These are phyloP conservation scores for Boletus sp. DNA, from an alignment of 768 basidiomycete genomes.

Conservation along the genomic window DNA sequence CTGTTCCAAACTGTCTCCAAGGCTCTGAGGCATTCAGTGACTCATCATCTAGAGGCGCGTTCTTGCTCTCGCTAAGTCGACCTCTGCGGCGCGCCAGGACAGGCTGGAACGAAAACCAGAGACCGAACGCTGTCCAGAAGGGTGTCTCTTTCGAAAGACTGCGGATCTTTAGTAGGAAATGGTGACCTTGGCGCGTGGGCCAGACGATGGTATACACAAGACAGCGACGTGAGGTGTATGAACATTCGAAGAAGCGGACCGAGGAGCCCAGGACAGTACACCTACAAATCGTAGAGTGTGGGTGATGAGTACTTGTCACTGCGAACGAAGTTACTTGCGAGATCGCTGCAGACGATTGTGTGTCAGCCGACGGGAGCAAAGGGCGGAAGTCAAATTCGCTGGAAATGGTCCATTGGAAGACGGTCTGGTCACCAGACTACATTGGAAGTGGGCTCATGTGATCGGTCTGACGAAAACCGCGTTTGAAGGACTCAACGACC, in stretches of 20 bases:
- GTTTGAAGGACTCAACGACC: slow-evolving; percentile 18
- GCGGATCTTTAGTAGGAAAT: slow-evolving; percentile 78
- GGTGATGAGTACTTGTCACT: no score
- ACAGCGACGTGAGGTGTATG: slow-evolving; percentile 63
- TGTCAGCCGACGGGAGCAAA: slow-evolving; percentile 36
- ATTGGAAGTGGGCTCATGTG: no score
- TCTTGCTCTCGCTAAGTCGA: background rate
- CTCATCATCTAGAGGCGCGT: background rate
- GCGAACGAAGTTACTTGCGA: slow-evolving; percentile 47
- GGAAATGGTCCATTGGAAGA: slow-evolving; percentile 37
- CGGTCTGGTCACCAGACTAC: slow-evolving; percentile 46
- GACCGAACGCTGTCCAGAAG: slow-evolving; percentile 80
- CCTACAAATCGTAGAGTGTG: slow-evolving; percentile 39
- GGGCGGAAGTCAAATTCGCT: slow-evolving; percentile 32
- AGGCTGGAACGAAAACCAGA: slow-evolving; percentile 70
- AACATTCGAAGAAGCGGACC: slow-evolving; percentile 75
- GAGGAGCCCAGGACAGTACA: slow-evolving; percentile 84
- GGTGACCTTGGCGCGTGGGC: slow-evolving; percentile 39
- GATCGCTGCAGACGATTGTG: slow-evolving; percentile 81
- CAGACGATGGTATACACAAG: slow-evolving; percentile 30
- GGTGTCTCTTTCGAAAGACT: slow-evolving; percentile 68
- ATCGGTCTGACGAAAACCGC: slow-evolving; percentile 50
- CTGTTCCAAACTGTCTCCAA: slow-evolving; percentile 47
- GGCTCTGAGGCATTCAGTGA: background rate
- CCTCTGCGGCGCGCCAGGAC: slow-evolving; percentile 37